These are phyloP conservation scores for Mollisia scopiformis DNA, from an alignment of 2,329 filamentous ascomycete species.

Conservation along the genomic window DNA sequence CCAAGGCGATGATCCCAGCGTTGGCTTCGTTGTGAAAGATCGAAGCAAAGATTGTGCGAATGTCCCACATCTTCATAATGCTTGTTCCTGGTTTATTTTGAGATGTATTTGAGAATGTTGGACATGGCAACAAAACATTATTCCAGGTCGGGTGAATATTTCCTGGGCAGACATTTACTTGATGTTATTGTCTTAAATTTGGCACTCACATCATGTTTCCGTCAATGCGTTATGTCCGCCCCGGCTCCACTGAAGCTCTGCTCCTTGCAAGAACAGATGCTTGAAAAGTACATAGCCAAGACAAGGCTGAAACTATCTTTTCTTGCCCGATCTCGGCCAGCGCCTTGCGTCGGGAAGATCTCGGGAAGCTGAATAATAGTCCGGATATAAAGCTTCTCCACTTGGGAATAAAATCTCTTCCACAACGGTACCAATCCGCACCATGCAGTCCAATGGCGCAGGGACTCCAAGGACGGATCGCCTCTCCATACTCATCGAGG, in stretches of 20 bases:
- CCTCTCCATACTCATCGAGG: not conserved
- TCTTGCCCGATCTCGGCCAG: not conserved
- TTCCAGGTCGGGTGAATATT: too few species aligned
- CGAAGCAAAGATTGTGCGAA: not conserved
- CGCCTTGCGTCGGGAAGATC: not conserved
- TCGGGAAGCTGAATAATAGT: not conserved
- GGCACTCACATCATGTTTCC: too few species aligned
- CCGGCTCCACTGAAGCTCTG: not conserved
- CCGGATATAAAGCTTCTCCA: not conserved
- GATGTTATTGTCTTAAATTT: too few species aligned
- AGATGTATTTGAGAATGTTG: not conserved
- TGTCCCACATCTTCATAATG: not conserved
- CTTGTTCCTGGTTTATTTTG: not conserved
- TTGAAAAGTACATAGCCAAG: too few species aligned
- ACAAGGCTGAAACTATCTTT: not conserved
- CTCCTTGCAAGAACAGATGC: too few species aligned
- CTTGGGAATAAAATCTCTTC: not conserved
- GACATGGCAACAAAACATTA: not conserved
- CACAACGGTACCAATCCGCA: not conserved
- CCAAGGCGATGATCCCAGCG: slow-evolving; percentile 4
- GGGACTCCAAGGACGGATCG: not conserved
- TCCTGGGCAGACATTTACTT: too few species aligned
- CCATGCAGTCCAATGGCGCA: not conserved
- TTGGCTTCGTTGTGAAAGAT: not conserved
- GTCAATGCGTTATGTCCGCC: too few species aligned